Evolutionary conservation across 2,329 filamentous ascomycete species (phyloP), one percentile per base, ranked within the genome.

Genomic region (Biscogniauxia marginata): DNA sequence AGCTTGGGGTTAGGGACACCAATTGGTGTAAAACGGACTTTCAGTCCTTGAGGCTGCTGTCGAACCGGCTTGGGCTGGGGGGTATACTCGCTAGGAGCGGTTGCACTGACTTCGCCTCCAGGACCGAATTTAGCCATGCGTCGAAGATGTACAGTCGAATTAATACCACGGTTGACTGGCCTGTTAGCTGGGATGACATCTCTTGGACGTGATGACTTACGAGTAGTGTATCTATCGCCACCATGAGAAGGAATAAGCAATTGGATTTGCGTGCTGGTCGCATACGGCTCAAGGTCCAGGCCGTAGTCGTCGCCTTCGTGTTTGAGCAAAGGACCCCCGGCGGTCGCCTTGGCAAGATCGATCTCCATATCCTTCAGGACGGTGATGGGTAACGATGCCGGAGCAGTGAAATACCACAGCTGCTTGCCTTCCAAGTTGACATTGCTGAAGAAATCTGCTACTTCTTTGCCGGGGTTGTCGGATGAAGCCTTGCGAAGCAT

Each of bases 361-460:
- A 90, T 80, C 39, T 86, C 80, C 58, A 91, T 75, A 61, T 86
- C 80, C 67, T 85, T 82, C 48, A 92, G 74, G 1, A 87, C 79
- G 9, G 83, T 84, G 55, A 92, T 80, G n/a, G 88, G 84, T 2
- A 91, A 75, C 9, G 84, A 84, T 5, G 85, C 82, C 2, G 89
- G 89, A 3, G 87, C 86, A 8, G 87, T 90, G 64, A 93, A 90
- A 70, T 91, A 90, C 89, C 89, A 93, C 57, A 92, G 78, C 69
- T 92, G 86, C 75, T 91, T 91, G 60, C 86, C 87, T 54, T 84
- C 75, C 7, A 87, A 70, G 63, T 84, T 82, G 53, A 80, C 79
- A 55, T 82, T 77, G 65, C 76, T 80, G 64, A 89, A 84, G 52
- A 87, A 72, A 20, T 81, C 75, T 7, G 79, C 70, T 57, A 84